phyloP scores from a whole-genome alignment of 352 stramenopile genomes.

The Globisporangium nagaii region DNA sequence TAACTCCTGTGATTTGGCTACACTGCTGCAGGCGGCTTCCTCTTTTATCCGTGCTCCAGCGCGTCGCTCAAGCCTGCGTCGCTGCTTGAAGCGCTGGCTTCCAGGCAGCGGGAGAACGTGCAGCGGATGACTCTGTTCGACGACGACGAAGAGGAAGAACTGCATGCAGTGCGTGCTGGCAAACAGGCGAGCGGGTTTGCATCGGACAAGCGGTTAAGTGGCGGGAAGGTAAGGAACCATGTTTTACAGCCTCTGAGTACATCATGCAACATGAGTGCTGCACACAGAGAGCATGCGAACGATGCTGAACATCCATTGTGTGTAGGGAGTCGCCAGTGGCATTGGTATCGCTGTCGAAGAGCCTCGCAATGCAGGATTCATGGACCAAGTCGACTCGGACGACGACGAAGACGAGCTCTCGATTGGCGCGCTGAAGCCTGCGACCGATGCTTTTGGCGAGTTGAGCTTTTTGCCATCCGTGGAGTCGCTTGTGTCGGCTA shows the following conservation, averaged over 20 bases:
- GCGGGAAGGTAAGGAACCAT: background rate
- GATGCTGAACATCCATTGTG: no score
- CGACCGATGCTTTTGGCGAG: background rate
- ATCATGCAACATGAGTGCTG: no score
- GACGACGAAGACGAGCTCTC: conserved; percentile 1
- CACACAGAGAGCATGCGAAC: no score
- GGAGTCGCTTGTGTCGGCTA: background rate
- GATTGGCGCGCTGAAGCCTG: background rate
- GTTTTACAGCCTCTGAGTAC: no score
- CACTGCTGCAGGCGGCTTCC: background rate
- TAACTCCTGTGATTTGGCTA: background rate
- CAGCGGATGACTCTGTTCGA: conserved; percentile 5
- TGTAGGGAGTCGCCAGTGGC: background rate
- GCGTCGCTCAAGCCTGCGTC: conserved; percentile 21
- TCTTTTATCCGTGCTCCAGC: conserved; percentile 35
- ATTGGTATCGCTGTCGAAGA: background rate
- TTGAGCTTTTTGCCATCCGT: background rate
- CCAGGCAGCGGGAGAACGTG: background rate
- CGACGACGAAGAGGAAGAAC: conserved; percentile 1
- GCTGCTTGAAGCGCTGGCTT: conserved; percentile 34
- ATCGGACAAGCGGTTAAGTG: background rate
- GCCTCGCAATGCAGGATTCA: background rate
- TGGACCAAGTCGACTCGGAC: conserved; percentile 1
- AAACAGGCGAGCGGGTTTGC: background rate
- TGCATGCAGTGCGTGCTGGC: background rate